phyloP scores from a whole-genome alignment of 257 asterid species.

The Dorcoceras hygrometricum region DNA sequence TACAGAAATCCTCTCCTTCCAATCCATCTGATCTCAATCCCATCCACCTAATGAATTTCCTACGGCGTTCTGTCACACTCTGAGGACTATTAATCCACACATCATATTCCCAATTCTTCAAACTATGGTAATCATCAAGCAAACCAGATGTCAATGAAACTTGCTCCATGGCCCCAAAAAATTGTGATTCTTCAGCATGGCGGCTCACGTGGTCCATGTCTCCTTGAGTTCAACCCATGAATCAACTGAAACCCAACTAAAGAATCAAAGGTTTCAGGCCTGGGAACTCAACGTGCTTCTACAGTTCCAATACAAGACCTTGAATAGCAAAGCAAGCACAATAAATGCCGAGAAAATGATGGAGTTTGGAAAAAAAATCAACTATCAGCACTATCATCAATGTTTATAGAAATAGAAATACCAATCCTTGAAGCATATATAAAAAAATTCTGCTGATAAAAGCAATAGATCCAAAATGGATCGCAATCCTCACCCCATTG shows the following conservation, averaged over 20 bases:
- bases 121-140: conserved; percentile 25
- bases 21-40: conserved; percentile 35
- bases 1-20: conserved; percentile 18
- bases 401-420: conserved; percentile 41
- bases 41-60: conserved; percentile 57
- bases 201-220: conserved; percentile 61
- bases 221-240: conserved; percentile 66
- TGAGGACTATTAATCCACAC: conserved; percentile 64
- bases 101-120: conserved; percentile 44
- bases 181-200: conserved; percentile 46
- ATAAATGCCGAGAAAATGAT: conserved; percentile 23
- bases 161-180: conserved; percentile 69
- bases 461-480: conserved; percentile 75
- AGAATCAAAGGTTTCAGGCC: conserved; percentile 37
- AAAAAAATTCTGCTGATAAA: conserved; percentile 34
- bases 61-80: conserved; percentile 72
- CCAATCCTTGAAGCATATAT: conserved; percentile 40
- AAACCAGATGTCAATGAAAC: conserved; percentile 41
- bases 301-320: conserved; percentile 50
- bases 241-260: conserved; percentile 40
- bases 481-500: conserved; percentile 77
- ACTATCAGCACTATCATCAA: conserved; percentile 47
- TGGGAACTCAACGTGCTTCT: conserved; percentile 48
- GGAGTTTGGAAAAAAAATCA: conserved; percentile 27
- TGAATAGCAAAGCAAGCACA: conserved; percentile 32